Evolutionary conservation across 2,329 filamentous ascomycete species (phyloP), one percentile per base, ranked within the genome.

Genomic region (Penicillium concentricum): DNA sequence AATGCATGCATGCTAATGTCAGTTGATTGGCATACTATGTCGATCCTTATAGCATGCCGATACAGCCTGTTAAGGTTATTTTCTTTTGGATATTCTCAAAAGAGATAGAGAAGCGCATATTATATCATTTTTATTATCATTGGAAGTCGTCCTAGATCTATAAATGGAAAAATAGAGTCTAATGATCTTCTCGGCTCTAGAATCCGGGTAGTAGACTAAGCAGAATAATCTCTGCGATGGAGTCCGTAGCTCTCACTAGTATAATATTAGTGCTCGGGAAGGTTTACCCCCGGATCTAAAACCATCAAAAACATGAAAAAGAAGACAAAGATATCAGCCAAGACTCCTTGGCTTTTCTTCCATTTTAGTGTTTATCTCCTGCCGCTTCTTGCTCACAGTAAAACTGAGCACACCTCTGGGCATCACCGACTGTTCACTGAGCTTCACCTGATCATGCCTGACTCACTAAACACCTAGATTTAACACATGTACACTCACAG

Each of bases 41-140:
- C 46, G 59, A 61, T 61, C 59, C 26, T 46, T 39, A 52, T 56
- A 35, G n/a, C 26, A 20, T 18, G 13, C 10, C 5, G 13, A 28
- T 20, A 37, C 28, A 49, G 28, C n/a, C 20, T 41, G 15, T 30
- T 49, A 20, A 28, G 38, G 16, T n/a, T 35, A 41, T 26, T 43
- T 37, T 42, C 18, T 24, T 44, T 42, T 20, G 35, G 28, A 20
- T 42, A 28, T 16, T 28, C 5, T 34, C 16, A 18, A 24, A 47
- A 18, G 2, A 5, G 28, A 43, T 26, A 13, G 5, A 35, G 24
- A 43, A 20, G 28, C 12, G 30, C 4, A 9, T 46, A 26, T n/a
- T 52, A 16, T 18, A 24, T 35, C 13, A 12, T 28, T 16, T 35
- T 4, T 24, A 18, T 13, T 16, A 24, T n/a, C 43, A 32, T 16